Evolutionary conservation across 106 monocot species (phyloP).

Genomic region (Phalaenopsis equestris): DNA sequence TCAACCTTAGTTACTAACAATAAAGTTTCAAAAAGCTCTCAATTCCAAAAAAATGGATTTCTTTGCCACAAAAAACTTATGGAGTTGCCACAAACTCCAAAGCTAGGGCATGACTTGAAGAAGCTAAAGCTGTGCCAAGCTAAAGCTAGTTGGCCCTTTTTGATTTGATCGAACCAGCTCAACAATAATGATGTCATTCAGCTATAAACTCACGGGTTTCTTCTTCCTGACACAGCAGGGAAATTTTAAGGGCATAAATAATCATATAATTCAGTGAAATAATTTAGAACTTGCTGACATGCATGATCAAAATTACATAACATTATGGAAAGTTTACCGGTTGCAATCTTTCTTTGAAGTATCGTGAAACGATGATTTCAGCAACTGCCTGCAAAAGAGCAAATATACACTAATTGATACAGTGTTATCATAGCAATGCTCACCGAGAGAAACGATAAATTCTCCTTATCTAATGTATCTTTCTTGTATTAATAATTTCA

Average conservation of each 20-base stretch:
- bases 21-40: too few relatives aligned
- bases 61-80: neutral
- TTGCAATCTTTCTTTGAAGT: conserved; percentile 53
- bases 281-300: neutral
- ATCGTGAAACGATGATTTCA: conserved; percentile 67
- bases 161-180: neutral
- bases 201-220: neutral
- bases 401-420: neutral
- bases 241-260: neutral
- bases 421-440: neutral
- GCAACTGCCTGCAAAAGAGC: conserved; percentile 70
- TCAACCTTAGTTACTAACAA: too few relatives aligned
- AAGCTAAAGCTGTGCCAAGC: neutral
- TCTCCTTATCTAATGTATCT: neutral
- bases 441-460: neutral
- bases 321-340: conserved; percentile 44
- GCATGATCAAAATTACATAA: conserved; percentile 4
- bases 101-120: neutral
- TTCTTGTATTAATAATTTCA: neutral
- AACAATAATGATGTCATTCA: neutral
- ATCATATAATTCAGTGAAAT: conserved; percentile 8
- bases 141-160: too few relatives aligned
- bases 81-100: neutral
- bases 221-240: neutral
- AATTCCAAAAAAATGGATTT: too few relatives aligned